Evolutionary conservation across 2,329 filamentous ascomycete genomes (phyloP).

Genomic region (Podosphaera xanthii): DNA sequence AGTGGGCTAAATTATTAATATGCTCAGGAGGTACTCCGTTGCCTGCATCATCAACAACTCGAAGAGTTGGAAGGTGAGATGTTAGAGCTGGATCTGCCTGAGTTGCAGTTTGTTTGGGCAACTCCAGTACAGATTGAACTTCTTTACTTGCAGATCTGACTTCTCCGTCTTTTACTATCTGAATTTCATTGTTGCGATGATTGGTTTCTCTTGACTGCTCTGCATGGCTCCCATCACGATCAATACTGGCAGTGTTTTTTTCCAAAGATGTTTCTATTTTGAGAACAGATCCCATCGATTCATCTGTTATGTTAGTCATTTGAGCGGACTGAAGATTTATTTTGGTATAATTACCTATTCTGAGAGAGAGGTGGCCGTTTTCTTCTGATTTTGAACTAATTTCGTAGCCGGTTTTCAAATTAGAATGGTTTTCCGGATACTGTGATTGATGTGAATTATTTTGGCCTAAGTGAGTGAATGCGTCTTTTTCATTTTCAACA

Average conservation of each 20-base stretch:
- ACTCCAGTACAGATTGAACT: conserved; percentile 33
- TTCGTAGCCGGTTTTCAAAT: neutral
- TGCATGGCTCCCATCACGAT: conserved; percentile 11
- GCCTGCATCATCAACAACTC: conserved; percentile 53
- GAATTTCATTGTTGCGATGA: conserved; percentile 9
- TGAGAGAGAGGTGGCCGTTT: neutral
- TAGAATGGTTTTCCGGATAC: neutral
- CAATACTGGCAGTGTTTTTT: neutral
- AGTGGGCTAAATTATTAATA: conserved; percentile 28
- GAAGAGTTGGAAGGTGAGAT: conserved; percentile 48
- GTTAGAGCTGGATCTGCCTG: conserved; percentile 44
- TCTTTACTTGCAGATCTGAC: conserved; percentile 13
- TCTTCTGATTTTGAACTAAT: neutral
- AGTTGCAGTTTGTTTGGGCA: conserved; percentile 38
- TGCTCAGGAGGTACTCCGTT: conserved; percentile 51
- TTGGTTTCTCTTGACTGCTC: conserved; percentile 25
- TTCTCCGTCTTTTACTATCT: conserved; percentile 2
- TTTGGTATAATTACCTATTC: neutral
- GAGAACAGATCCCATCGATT: too few relatives aligned
- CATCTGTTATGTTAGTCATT: neutral
- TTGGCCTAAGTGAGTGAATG: neutral
- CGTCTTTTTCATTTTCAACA: neutral
- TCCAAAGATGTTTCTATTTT: neutral
- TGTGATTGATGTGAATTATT: neutral
- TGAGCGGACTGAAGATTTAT: neutral